phyloP scores from a whole-genome alignment of 768 basidiomycete genomes.

The Amanita pallidorosea region DNA sequence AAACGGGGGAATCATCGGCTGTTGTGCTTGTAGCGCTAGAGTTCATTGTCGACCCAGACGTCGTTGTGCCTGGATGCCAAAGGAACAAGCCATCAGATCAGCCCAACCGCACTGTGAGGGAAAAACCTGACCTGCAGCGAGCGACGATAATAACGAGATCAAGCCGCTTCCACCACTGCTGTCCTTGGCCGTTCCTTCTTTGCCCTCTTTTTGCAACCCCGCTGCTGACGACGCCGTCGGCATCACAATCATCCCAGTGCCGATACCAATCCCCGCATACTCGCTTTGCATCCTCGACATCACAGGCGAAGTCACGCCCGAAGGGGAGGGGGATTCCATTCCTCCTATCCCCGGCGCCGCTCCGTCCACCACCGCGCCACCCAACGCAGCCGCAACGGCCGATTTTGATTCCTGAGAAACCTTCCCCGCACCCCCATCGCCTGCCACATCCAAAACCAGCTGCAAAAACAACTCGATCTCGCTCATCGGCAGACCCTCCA shows the following conservation, averaged over 20 bases:
- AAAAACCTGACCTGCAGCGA: background rate
- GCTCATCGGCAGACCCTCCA: conserved; percentile 21
- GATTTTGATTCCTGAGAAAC: background rate
- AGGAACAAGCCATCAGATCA: background rate
- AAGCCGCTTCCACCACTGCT: conserved; percentile 1
- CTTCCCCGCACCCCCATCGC: conserved; percentile 1
- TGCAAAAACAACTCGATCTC: conserved; percentile 4
- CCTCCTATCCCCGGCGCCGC: conserved; percentile 16
- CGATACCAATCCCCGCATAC: conserved; percentile 11
- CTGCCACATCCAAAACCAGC: background rate
- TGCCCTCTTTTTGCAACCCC: background rate
- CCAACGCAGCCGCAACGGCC: background rate
- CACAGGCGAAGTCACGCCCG: conserved; percentile 36
- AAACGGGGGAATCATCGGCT: background rate
- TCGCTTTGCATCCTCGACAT: conserved; percentile 54
- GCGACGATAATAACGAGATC: conserved; percentile 1
- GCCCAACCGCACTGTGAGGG: background rate
- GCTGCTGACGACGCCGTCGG: background rate
- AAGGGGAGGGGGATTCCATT: background rate
- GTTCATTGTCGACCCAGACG: background rate
- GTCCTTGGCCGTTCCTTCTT: background rate
- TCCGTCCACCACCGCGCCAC: conserved; percentile 15
- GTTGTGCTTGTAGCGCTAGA: background rate
- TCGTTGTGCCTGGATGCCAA: background rate
- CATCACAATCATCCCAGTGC: background rate